Evolutionary conservation across 148 eudicot species (phyloP).

Genomic region (Hydrangea macrophylla): DNA sequence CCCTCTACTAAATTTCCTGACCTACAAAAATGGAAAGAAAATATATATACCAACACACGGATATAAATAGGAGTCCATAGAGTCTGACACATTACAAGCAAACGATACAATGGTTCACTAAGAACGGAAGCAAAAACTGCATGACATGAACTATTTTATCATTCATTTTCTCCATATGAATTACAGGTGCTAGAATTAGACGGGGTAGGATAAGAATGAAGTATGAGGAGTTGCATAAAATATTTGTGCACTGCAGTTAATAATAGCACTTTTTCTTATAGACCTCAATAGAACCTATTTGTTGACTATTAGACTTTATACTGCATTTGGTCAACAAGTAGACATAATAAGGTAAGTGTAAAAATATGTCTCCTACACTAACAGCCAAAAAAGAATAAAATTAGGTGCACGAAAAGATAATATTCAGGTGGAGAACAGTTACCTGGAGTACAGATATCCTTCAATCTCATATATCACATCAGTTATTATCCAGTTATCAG

Average conservation of each 20-base stretch:
- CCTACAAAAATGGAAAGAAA: constrained; percentile 37
- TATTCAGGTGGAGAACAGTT: constrained; percentile 18
- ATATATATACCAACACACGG: no score
- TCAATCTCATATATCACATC: constrained; percentile 89
- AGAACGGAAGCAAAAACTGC: background rate
- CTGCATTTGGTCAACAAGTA: background rate
- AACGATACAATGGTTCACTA: background rate
- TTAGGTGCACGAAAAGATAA: constrained; percentile 1
- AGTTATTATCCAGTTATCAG: constrained; percentile 97
- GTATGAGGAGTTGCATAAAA: no score
- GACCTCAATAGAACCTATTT: background rate
- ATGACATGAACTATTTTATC: background rate
- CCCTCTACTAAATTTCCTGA: constrained; percentile 93
- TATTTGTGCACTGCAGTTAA: background rate
- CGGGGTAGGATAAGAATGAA: no score
- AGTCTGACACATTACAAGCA: constrained; percentile 6
- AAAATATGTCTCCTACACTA: background rate
- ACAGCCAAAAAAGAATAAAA: background rate
- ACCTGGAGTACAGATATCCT: constrained; percentile 91
- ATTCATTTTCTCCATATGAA: no score
- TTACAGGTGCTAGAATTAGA: no score
- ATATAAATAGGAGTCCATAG: constrained; percentile 1
- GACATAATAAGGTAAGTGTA: background rate
- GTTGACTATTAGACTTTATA: background rate
- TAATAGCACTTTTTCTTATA: background rate